Percentiles rank a stretch among this genome's conserved stretches.
phyloP scores from a whole-genome alignment of 495 filamentous ascomycete genomes.

The Hypoxylon trugodes region DNA sequence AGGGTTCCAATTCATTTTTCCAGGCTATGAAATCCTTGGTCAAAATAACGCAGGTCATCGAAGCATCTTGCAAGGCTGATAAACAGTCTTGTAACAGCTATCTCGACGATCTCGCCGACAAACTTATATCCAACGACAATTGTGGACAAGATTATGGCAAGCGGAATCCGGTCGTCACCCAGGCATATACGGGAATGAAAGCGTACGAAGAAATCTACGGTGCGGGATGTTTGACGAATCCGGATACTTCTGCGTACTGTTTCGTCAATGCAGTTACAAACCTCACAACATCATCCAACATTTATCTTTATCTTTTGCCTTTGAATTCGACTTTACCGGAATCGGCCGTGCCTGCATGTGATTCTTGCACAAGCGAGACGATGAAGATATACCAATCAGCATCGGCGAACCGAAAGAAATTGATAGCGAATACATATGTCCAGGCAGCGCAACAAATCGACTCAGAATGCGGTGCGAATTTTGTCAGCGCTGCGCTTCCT shows the following conservation, averaged over 20 bases:
- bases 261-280: conserved; percentile 90
- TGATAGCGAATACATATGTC: conserved; percentile 67
- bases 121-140: conserved; percentile 63
- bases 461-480: conserved; percentile 67
- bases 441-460: conserved; percentile 72
- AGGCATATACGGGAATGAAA: conserved; percentile 76
- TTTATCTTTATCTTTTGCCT: conserved; percentile 84
- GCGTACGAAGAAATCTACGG: conserved; percentile 78
- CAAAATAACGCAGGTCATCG: conserved; percentile 72
- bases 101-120: conserved; percentile 65
- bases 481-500: conserved; percentile 68
- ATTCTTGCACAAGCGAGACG: conserved; percentile 70
- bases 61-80: conserved; percentile 73
- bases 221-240: conserved; percentile 76
- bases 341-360: conserved; percentile 71
- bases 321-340: conserved; percentile 74
- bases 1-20: conserved; percentile 74
- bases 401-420: conserved; percentile 65
- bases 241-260: conserved; percentile 65
- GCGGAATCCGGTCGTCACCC: conserved; percentile 72
- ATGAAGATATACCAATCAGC: conserved; percentile 73
- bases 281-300: conserved; percentile 66
- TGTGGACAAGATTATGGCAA: conserved; percentile 75
- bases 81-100: conserved; percentile 64
- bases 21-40: conserved; percentile 69